These are phyloP conservation scores for Neurospora crassa DNA, from an alignment of 2,329 filamentous ascomycete species.

Conservation along the genomic window DNA sequence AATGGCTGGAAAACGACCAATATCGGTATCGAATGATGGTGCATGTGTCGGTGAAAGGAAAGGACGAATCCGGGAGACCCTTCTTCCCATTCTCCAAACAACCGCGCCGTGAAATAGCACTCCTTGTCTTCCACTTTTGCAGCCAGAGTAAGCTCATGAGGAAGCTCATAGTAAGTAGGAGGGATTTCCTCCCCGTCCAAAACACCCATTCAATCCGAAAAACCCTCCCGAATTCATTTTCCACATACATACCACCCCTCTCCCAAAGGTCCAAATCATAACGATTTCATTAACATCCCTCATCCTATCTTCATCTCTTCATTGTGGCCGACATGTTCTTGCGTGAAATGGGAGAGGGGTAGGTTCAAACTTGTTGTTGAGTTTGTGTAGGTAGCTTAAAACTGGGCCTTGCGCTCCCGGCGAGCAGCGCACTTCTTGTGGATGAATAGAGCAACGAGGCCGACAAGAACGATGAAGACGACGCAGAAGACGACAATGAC, in stretches of 20 bases:
- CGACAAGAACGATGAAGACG: conserved; percentile 43
- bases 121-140: neutral
- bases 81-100: neutral
- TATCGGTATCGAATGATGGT: neutral
- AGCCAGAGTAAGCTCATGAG: neutral
- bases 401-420: conserved; percentile 17
- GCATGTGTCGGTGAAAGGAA: conserved; percentile 2
- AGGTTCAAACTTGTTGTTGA: neutral
- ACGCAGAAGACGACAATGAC: conserved; percentile 55
- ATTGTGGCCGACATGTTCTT: neutral
- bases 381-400: conserved; percentile 13
- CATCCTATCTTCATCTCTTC: neutral
- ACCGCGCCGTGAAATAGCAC: neutral
- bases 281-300: neutral
- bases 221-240: neutral
- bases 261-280: neutral
- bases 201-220: neutral
- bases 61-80: neutral
- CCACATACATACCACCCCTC: neutral
- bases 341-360: neutral
- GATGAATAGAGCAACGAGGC: conserved; percentile 40
- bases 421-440: conserved; percentile 23
- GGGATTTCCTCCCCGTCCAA: neutral
- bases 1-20: neutral
- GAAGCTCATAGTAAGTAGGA: neutral